Conservation (phyloP, 257 asterid species). For the Scutellaria minor region DNA sequence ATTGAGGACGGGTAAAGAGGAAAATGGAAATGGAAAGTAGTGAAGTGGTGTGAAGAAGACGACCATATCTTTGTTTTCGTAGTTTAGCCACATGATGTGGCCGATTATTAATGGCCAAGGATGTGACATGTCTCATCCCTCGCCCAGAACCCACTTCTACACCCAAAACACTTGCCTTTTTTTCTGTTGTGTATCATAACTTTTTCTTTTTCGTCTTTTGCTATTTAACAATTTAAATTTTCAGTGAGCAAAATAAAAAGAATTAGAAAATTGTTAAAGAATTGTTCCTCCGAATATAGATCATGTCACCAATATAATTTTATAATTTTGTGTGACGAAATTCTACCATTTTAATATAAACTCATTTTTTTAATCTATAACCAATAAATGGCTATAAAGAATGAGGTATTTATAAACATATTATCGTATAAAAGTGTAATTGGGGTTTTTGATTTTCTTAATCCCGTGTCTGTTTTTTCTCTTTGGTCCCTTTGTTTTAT, state of each 20-base stretch:
- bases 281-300: too few relatives aligned
- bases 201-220: not conserved
- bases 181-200: not conserved
- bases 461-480: too few relatives aligned
- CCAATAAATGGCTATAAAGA: too few relatives aligned
- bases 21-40: not conserved
- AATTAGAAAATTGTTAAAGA: too few relatives aligned
- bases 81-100: constrained; percentile 29
- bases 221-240: not conserved
- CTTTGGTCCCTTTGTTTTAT: too few relatives aligned
- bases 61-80: constrained; percentile 36
- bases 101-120: constrained; percentile 32
- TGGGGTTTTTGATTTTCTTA: too few relatives aligned
- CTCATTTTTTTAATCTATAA: too few relatives aligned
- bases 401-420: too few relatives aligned
- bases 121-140: not conserved
- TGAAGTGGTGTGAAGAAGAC: constrained; percentile 31
- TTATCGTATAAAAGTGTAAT: too few relatives aligned
- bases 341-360: too few relatives aligned
- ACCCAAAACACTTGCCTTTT: not conserved
- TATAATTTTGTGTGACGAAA: too few relatives aligned
- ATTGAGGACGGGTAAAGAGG: constrained; percentile 18
- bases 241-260: not conserved
- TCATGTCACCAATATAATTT: too few relatives aligned
- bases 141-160: constrained; percentile 18